A percentile compares a stretch with the other conserved stretches of the same genome.
These are phyloP conservation scores for Parathielavia appendiculata DNA, from an alignment of 495 filamentous ascomycete species.

Conservation along the genomic window DNA sequence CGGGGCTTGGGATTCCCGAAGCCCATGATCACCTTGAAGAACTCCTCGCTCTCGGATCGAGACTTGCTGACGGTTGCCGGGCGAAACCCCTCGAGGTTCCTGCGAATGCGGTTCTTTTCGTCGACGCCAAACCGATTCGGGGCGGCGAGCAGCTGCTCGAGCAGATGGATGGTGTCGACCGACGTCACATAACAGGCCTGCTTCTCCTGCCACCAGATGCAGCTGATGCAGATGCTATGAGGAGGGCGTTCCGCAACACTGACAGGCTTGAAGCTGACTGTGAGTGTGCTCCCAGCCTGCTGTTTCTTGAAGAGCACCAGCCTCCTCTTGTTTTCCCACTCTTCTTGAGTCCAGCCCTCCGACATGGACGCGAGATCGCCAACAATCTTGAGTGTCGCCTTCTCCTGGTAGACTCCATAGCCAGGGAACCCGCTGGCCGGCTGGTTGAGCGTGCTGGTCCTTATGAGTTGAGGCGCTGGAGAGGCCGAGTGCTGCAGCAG, in stretches of 20 bases:
- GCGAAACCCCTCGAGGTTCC: conserved; percentile 88
- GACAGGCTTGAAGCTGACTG: conserved; percentile 66
- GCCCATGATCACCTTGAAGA: conserved; percentile 99
- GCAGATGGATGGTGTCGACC: conserved; percentile 88
- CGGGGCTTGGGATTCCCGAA: conserved; percentile 90
- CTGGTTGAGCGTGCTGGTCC: conserved; percentile 76
- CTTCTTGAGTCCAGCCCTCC: conserved; percentile 71
- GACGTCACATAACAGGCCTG: conserved; percentile 87
- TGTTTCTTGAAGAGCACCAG: conserved; percentile 80
- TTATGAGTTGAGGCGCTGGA: conserved; percentile 64
- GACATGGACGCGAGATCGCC: conserved; percentile 80
- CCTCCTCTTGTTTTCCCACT: conserved; percentile 67
- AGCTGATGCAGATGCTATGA: conserved; percentile 80
- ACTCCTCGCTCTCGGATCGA: conserved; percentile 85
- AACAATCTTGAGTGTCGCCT: conserved; percentile 76
- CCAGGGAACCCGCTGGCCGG: conserved; percentile 31
- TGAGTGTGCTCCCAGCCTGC: conserved; percentile 70
- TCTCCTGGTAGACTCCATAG: conserved; percentile 64
- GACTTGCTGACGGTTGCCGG: conserved; percentile 88
- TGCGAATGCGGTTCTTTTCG: conserved; percentile 94
- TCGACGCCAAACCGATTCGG: conserved; percentile 78
- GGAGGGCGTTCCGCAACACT: conserved; percentile 62
- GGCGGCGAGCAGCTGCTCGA: conserved; percentile 76
- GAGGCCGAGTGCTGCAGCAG: conserved; percentile 32
- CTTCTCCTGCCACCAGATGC: conserved; percentile 90